phyloP scores from a whole-genome alignment of 805 yeast genomes.

The Yamadazyma akitaensis region DNA sequence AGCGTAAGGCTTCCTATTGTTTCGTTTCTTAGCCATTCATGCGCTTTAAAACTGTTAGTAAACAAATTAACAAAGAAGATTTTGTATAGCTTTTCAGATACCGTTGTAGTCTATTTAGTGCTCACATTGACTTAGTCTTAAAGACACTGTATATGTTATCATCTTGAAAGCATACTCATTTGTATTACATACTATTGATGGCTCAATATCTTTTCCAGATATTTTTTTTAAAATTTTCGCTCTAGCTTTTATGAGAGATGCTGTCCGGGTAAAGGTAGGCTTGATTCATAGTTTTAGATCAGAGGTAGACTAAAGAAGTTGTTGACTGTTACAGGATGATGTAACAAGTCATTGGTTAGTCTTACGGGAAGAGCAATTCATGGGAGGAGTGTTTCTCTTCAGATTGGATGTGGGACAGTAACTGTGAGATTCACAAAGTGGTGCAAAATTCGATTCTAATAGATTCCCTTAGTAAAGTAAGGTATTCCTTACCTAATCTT shows the following conservation, averaged over 20 bases:
- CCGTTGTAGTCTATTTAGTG: constrained; percentile 93
- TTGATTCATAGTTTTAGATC: too few relatives aligned
- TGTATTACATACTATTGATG: constrained; percentile 1
- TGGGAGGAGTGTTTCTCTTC: too few relatives aligned
- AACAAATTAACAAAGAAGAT: constrained; percentile 10
- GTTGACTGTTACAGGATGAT: too few relatives aligned
- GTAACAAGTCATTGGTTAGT: too few relatives aligned
- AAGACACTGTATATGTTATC: constrained; percentile 19
- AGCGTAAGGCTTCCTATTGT: constrained; percentile 28
- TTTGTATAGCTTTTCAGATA: constrained; percentile 57
- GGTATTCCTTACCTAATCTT: neutral
- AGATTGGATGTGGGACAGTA: neutral
- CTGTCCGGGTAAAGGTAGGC: constrained; percentile 1
- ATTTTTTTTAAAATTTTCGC: neutral
- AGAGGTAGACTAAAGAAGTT: too few relatives aligned
- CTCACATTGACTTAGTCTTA: constrained; percentile 45
- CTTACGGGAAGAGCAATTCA: too few relatives aligned
- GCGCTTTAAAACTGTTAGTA: neutral
- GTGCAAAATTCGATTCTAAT: neutral
- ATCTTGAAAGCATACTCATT: constrained; percentile 14
- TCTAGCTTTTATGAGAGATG: neutral
- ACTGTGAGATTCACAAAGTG: neutral
- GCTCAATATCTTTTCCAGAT: neutral
- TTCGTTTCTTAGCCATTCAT: constrained; percentile 15
- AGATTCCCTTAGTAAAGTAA: too few relatives aligned